Conservation (phyloP, 1,284 basidiomycete species). For the Wallemia hederae region DNA sequence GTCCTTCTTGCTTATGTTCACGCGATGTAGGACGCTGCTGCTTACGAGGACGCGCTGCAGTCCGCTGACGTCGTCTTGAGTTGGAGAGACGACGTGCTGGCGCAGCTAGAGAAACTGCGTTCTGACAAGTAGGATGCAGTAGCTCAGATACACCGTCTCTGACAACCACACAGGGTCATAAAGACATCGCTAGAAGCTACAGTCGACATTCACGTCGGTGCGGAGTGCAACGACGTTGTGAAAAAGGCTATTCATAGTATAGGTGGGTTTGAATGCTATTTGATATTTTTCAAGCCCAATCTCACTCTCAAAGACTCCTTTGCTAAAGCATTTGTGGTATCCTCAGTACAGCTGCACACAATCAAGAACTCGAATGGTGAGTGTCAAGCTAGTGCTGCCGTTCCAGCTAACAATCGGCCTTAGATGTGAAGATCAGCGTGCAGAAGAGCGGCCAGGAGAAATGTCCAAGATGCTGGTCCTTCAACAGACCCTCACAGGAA, state of each 20-base stretch:
- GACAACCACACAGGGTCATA: background rate
- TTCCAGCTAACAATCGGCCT: background rate
- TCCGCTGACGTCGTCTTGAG: background rate
- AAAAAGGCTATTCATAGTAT: background rate
- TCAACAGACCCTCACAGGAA: background rate
- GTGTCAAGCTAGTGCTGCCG: background rate
- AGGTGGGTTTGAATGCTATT: too few relatives aligned
- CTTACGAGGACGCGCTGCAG: slow-evolving; percentile 3
- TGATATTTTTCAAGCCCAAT: too few relatives aligned
- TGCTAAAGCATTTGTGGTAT: background rate
- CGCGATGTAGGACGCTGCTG: background rate
- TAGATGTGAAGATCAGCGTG: background rate
- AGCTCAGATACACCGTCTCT: background rate
- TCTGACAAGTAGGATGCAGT: background rate
- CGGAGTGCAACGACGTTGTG: background rate
- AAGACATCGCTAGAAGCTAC: background rate
- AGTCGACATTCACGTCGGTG: background rate
- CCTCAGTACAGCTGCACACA: background rate
- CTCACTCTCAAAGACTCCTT: too few relatives aligned
- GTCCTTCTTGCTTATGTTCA: background rate
- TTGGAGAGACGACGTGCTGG: background rate
- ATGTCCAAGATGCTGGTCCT: background rate
- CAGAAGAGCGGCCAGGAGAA: background rate
- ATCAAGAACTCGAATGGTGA: background rate
- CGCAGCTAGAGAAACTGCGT: background rate